Base-by-base conservation (phyloP, 2,329 filamentous ascomycete species). In the Fusarium dlaminii region DNA sequence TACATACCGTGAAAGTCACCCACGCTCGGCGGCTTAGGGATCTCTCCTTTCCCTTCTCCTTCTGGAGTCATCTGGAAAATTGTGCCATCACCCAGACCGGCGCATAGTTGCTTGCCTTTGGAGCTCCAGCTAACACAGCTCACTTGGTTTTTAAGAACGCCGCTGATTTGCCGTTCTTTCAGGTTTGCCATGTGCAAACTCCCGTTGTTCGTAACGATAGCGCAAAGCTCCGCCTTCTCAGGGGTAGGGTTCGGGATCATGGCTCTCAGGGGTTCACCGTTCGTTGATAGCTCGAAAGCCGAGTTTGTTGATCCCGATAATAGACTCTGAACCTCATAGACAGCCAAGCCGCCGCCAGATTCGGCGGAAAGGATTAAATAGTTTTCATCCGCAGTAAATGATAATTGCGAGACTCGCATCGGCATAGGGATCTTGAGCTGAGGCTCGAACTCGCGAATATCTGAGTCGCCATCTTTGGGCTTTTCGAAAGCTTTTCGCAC, bases 101-200 rank as follows among this genome's bases (percentile, higher is more conserved):
- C 95, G 49, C 97, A 92, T 48, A 99, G 86, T 80, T 98, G 96
- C 81, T 98, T 99, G 52, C 96, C 96, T 80, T 92, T 94, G 69
- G 90, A 92, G 81, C 96, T 99, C 96, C 97, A 99, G 63, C 93
- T 92, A 11, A 94, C 89, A 78, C 93, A 96, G 80, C 92, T 95
- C 34, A 97, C 95, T 54, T 93, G 91, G 34, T 89, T 86, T 78
- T 92, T 94, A 72, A 97, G 85, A 2, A 78, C 85, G 72, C 84
- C 88, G 39, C 93, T 94, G 73, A 90, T 90, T 27, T 86, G 86
- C 55, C 88, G 87, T 42, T 91, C 88, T 77, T 92, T 91, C 68
- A 99, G 82, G 81, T 98, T 94, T 13, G 94, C 93, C 82, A 99
- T 90, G 80, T 95, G 85, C 24, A 99, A 87, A 76, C 96, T 93